Evolutionary conservation across 2,329 filamentous ascomycete genomes (phyloP), one percentile per base, ranked within the genome.

Genomic region (Penicillium sp.): DNA sequence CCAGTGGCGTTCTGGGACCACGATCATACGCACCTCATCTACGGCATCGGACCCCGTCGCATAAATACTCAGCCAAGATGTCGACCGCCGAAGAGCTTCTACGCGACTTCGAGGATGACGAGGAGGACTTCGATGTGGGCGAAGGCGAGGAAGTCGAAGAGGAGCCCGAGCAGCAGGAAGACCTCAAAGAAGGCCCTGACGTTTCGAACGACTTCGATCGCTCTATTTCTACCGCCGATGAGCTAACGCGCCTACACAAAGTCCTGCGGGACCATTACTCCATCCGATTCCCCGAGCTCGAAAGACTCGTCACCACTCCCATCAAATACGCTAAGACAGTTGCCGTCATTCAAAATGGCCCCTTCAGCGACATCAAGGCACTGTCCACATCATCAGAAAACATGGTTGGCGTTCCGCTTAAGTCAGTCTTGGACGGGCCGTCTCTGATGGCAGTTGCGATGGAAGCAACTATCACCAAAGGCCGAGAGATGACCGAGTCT

Each of bases 241-340:
- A 97, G 69, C 87, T 97, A 40, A 86, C 87, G 31, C 79, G 93
- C 7, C 87, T 97, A 21, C 93, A 98, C 76, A 98, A 98, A 72
- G 94, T 88, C 69, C 88, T 96, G 52, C 82, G 91, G 63, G 93
- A 98, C 63, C 88, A 96, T 70, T 98, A 98, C 72, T 95, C 90
- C 9, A 79, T 86, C 17, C 82, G 91, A 53, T 98, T 97, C 63
- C 91, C 93, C 0, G 91, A 96, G 69, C 80, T 98, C 35, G 93
- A 98, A 69, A 81, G 80, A 17, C 80, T 98, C 31, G 85, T 98
- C 53, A 88, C 87, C 50, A 95, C 91, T 61, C 89, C 93, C 1
- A 78, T 97, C 44, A 88, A 96, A 66, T 98, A 96, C 71, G 89
- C 91, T 26, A 95, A 95, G 73, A 88, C 93, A 0, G 93, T 97